Conservation (phyloP, 495 filamentous ascomycete species). For the Talaromyces thailandensis region DNA sequence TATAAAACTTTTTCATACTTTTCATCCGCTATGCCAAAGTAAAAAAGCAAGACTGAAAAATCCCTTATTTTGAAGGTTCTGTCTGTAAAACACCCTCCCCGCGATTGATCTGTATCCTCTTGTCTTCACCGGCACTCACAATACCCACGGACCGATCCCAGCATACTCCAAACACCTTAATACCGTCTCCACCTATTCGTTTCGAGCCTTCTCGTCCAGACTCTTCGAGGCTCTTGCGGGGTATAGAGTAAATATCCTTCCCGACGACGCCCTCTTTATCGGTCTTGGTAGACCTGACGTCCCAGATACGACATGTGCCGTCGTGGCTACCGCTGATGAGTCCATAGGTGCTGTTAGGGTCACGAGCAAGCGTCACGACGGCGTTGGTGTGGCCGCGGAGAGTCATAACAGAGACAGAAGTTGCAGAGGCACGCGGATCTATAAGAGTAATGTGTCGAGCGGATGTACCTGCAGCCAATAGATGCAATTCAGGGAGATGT, state of each 20-base stretch:
- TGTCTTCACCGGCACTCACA: constrained; percentile 87
- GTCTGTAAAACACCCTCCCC: constrained; percentile 39
- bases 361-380: constrained; percentile 59
- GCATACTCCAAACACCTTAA: constrained; percentile 82
- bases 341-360: constrained; percentile 67
- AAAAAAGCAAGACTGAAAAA: neutral
- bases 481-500: constrained; percentile 53
- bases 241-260: constrained; percentile 72
- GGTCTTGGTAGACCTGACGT: constrained; percentile 64
- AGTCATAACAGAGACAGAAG: constrained; percentile 71
- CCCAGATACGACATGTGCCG: constrained; percentile 87
- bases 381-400: constrained; percentile 84
- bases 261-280: constrained; percentile 62
- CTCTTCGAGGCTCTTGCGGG: constrained; percentile 56
- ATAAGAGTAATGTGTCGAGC: constrained; percentile 84
- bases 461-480: constrained; percentile 77
- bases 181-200: constrained; percentile 60
- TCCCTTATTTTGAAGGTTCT: neutral
- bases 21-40: neutral
- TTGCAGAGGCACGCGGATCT: constrained; percentile 71
- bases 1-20: neutral
- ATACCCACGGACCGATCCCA: constrained; percentile 85
- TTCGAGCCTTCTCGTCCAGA: constrained; percentile 40
- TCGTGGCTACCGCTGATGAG: constrained; percentile 81
- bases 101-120: constrained; percentile 81